Evolutionary conservation across 2,329 filamentous ascomycete genomes (phyloP).

Genomic region (Metarhizium humberi): DNA sequence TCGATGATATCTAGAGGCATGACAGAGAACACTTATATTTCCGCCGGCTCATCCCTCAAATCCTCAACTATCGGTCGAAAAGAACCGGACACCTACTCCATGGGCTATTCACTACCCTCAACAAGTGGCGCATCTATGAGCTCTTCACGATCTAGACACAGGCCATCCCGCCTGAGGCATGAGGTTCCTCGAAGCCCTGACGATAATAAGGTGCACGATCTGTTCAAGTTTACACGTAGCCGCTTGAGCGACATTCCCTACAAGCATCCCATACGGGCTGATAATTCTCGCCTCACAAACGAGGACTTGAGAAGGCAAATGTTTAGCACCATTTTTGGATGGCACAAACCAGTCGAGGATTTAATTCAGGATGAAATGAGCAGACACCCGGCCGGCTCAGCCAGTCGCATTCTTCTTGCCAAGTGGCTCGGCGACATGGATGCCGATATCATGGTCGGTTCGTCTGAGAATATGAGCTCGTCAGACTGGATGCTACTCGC

Average conservation of each 20-base stretch:
- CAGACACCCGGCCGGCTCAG: slow-evolving; percentile 62
- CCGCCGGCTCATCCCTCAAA: slow-evolving; percentile 45
- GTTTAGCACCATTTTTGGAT: slow-evolving; percentile 90
- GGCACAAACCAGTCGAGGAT: slow-evolving; percentile 75
- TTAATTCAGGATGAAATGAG: slow-evolving; percentile 78
- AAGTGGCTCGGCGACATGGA: slow-evolving; percentile 90
- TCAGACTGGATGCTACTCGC: slow-evolving; percentile 97
- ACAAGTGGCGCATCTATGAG: slow-evolving; percentile 33
- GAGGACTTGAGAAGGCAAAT: slow-evolving; percentile 83
- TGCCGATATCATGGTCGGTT: slow-evolving; percentile 69
- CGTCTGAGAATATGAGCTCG: slow-evolving; percentile 78
- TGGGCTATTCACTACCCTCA: slow-evolving; percentile 27
- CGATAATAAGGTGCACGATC: slow-evolving; percentile 60
- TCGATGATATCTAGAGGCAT: slow-evolving; percentile 44
- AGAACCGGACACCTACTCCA: slow-evolving; percentile 46
- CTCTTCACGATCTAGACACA: slow-evolving; percentile 36
- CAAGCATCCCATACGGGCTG: slow-evolving; percentile 52
- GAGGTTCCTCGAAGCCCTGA: slow-evolving; percentile 72
- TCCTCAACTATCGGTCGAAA: slow-evolving; percentile 22
- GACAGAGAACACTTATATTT: slow-evolving; percentile 61
- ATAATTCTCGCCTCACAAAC: slow-evolving; percentile 54
- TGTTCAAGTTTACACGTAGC: slow-evolving; percentile 79
- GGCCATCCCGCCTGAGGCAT: slow-evolving; percentile 65
- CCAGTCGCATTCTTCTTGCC: slow-evolving; percentile 70
- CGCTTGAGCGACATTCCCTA: slow-evolving; percentile 78